A percentile compares a stretch with the other conserved stretches of the same genome.
phyloP scores from a whole-genome alignment of 2,329 filamentous ascomycete genomes.

The Fusarium sororula region DNA sequence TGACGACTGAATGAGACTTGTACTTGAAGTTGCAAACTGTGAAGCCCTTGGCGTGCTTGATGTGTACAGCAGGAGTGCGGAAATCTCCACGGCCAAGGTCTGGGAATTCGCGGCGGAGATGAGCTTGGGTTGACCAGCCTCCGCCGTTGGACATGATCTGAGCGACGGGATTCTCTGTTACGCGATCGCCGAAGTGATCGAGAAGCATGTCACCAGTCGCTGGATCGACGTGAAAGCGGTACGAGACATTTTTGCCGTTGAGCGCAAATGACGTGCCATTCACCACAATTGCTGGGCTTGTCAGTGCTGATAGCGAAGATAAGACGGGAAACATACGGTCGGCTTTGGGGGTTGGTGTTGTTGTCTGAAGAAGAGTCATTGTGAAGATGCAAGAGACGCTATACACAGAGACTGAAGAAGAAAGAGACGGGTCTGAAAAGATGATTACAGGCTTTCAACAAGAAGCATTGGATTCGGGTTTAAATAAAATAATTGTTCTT shows the following conservation, averaged over 20 bases:
- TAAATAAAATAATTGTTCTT: neutral
- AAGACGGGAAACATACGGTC: neutral
- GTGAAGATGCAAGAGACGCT: neutral
- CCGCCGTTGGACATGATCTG: slow-evolving; percentile 47
- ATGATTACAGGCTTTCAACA: neutral
- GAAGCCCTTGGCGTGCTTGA: slow-evolving; percentile 66
- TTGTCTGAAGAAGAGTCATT: slow-evolving; percentile 14
- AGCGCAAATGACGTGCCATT: slow-evolving; percentile 65
- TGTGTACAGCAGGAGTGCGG: slow-evolving; percentile 67
- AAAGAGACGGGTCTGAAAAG: neutral
- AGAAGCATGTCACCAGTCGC: slow-evolving; percentile 64
- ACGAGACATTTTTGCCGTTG: slow-evolving; percentile 65
- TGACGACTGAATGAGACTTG: slow-evolving; percentile 61
- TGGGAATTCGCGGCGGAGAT: slow-evolving; percentile 68
- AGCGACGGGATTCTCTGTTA: slow-evolving; percentile 59
- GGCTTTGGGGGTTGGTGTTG: neutral
- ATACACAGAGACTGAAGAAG: neutral
- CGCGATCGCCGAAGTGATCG: slow-evolving; percentile 68
- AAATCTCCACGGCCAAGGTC: slow-evolving; percentile 72
- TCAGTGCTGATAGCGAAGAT: neutral
- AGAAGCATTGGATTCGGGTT: neutral
- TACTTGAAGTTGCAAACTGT: slow-evolving; percentile 69
- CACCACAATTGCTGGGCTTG: slow-evolving; percentile 59
- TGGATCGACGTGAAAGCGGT: slow-evolving; percentile 70
- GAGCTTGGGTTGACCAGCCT: slow-evolving; percentile 65